Conservation (phyloP, 257 asterid species). For the Solanum dulcamara region DNA sequence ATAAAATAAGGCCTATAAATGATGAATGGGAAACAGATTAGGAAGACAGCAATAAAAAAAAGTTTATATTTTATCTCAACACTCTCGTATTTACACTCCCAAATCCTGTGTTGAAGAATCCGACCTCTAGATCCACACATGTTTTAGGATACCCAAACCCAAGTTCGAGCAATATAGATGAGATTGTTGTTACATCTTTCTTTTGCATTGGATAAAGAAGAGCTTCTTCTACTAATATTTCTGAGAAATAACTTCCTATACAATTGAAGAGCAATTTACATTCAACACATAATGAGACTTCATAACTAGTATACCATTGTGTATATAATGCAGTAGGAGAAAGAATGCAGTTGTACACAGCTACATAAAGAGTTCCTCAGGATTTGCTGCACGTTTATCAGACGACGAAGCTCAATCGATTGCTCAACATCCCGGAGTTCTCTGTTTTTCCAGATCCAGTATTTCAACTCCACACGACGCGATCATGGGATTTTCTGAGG, state of each 20-base stretch:
- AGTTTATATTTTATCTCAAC: too few species aligned
- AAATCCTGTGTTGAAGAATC: background rate
- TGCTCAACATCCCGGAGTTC: slow-evolving; percentile 51
- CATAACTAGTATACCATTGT: background rate
- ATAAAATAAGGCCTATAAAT: background rate
- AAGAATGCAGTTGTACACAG: slow-evolving; percentile 39
- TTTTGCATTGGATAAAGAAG: background rate
- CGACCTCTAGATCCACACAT: background rate
- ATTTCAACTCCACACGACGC: slow-evolving; percentile 38
- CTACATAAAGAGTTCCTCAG: slow-evolving; percentile 56
- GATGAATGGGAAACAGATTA: background rate
- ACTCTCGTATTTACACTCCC: too few species aligned
- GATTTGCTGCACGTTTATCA: slow-evolving; percentile 60
- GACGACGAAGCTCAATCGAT: slow-evolving; percentile 47
- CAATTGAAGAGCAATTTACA: background rate
- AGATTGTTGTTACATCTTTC: background rate
- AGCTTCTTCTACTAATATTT: background rate
- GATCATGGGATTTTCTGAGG: slow-evolving; percentile 2
- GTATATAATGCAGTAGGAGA: slow-evolving; percentile 23
- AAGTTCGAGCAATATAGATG: background rate
- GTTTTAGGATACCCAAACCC: background rate
- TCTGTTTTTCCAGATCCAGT: slow-evolving; percentile 79
- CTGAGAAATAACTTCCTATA: background rate
- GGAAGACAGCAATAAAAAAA: background rate
- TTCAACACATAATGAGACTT: background rate